Base-by-base conservation (phyloP, 139 green algal genomes). In the Chlorella sp. region DNA sequence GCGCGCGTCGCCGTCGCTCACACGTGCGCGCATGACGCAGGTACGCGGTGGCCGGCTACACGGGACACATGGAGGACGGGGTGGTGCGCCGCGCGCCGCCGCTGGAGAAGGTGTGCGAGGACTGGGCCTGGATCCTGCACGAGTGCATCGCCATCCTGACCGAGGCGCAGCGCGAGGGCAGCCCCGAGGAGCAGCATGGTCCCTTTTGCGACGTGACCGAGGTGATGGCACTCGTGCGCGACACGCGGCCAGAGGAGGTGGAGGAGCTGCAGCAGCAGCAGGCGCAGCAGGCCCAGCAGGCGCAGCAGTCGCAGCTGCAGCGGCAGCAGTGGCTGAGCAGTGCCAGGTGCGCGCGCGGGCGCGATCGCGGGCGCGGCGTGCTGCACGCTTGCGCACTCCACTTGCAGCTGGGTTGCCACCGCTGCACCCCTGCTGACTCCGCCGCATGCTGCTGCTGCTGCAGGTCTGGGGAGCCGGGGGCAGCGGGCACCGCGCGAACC, bases 11-110 rank as follows among this genome's bases (percentile, higher is more conserved):
- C 45, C 5, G 33, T 5, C 41, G 43, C n/a, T 42, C 66, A 19
- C 66, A 27, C 19, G 25, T 15, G 33, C 36, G n/a, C 42, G 31
- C 23, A 12, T 50, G 21, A n/a, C 33, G n/a, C 72, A 77, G 72
- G 46, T 80, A 80, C 36, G 40, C 63, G n/a, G 46, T 68, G 9
- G 64, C 51, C 0, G 74, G 74, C 53, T 73, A 70, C 41, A 74
- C 64, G 7, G 74, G 74, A 29, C 74, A 80, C 74, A 58, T 80
- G 64, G 74, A 80, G 38, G 43, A 33, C 14, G 74, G 74, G 3
- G 42, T 61, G 46, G 74, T 80, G 41, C 68, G 61, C 42, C 53
- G 74, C 38, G 63, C 74, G 6, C 74, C 74, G 3, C 74, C 74
- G n/a, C 69, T 80, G 50, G 64, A 74, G 2, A 73, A 62, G 55